A percentile compares a stretch with the other conserved stretches of the same genome.
Conservation (phyloP, 2,329 filamentous ascomycete species). For the Triangularia verruculosa region DNA sequence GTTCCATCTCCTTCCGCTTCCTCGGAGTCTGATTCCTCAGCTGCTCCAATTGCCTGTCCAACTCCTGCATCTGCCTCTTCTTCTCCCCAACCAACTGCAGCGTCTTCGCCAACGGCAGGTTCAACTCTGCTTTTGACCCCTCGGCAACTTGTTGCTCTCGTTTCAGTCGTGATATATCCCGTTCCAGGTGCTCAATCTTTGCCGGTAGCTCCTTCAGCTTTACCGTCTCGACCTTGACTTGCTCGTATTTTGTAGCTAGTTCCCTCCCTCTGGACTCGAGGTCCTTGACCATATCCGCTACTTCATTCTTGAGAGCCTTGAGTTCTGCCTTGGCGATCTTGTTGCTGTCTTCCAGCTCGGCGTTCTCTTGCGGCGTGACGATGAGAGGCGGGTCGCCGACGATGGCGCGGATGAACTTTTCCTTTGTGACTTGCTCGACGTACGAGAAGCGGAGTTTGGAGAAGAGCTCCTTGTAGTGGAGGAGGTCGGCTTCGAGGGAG, state of each 20-base stretch:
- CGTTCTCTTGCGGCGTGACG: slow-evolving; percentile 77
- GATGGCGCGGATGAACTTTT: slow-evolving; percentile 92
- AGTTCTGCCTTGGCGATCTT: slow-evolving; percentile 70
- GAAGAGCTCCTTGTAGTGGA: slow-evolving; percentile 92
- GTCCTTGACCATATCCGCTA: slow-evolving; percentile 67
- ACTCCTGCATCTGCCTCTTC: slow-evolving; percentile 50
- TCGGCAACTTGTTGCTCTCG: slow-evolving; percentile 22
- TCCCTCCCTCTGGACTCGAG: slow-evolving; percentile 64
- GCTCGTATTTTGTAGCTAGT: slow-evolving; percentile 54
- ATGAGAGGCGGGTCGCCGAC: slow-evolving; percentile 87
- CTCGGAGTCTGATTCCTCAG: slow-evolving; percentile 60
- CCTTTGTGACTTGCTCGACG: slow-evolving; percentile 97
- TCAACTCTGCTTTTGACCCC: slow-evolving; percentile 34
- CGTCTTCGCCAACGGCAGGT: slow-evolving; percentile 58
- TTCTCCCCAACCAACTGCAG: slow-evolving; percentile 49
- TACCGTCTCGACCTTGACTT: slow-evolving; percentile 45
- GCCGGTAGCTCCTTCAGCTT: slow-evolving; percentile 50
- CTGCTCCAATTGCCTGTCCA: slow-evolving; percentile 62
- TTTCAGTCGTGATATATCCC: slow-evolving; percentile 45
- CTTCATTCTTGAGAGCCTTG: slow-evolving; percentile 76
- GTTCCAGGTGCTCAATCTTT: slow-evolving; percentile 48
- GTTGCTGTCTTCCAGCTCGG: slow-evolving; percentile 67
- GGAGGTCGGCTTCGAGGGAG: slow-evolving; percentile 76
- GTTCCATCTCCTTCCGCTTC: slow-evolving; percentile 65
- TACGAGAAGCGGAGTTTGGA: slow-evolving; percentile 96